Percentiles rank a stretch among this genome's conserved stretches.
Evolutionary conservation across 2,329 filamentous ascomycete genomes (phyloP).

Genomic region (Ceratocystis diversiconidia): DNA sequence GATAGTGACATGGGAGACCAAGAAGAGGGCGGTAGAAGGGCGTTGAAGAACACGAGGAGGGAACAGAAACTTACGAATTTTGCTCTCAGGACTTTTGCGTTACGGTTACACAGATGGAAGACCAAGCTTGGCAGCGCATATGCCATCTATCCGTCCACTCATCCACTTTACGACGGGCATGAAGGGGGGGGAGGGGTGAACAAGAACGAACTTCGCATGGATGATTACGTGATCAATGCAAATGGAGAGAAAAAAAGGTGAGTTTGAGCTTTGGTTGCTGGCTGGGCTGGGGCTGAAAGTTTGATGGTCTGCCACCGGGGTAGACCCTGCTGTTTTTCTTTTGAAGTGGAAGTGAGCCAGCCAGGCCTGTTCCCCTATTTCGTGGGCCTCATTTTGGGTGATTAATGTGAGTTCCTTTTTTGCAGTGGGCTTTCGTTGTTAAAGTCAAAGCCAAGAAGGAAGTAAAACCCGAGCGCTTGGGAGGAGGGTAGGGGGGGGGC

Average conservation of each 20-base stretch:
- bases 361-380: neutral
- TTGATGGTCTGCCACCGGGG: neutral
- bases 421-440: neutral
- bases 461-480: neutral
- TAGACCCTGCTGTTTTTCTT: neutral
- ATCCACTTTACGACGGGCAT: neutral
- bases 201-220: neutral
- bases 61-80: neutral
- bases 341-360: neutral
- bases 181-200: neutral
- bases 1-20: too few relatives aligned
- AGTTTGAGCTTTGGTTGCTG: neutral
- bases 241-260: neutral
- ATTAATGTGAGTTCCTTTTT: neutral
- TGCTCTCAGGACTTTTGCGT: neutral
- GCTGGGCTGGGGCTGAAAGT: constrained; percentile 5
- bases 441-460: neutral
- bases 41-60: too few relatives aligned
- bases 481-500: neutral
- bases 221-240: constrained; percentile 6
- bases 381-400: constrained; percentile 1
- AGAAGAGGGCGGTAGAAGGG: too few relatives aligned
- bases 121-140: neutral
- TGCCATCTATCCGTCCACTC: neutral
- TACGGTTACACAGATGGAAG: neutral